Percentiles rank a stretch among this genome's conserved stretches.
Evolutionary conservation across 1,284 basidiomycete species (phyloP).

Genomic region (Puccinia coronata): DNA sequence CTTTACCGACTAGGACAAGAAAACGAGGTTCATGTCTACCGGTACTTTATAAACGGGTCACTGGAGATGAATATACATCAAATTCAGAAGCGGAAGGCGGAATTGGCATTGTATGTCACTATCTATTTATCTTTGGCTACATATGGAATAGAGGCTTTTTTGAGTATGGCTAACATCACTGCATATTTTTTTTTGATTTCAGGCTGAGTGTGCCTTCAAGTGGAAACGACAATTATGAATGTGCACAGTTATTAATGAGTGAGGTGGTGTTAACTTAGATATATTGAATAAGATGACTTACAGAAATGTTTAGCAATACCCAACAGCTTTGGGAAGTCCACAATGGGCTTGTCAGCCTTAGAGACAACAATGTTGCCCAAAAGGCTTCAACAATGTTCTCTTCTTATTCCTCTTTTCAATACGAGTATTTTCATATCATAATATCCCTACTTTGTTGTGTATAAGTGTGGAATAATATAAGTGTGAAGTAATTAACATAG

Average conservation of each 20-base stretch:
- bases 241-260: slow-evolving; percentile 21
- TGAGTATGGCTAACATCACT: background rate
- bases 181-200: background rate
- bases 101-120: slow-evolving; percentile 12
- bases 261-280: background rate
- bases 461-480: too few species aligned
- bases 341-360: too few species aligned
- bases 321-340: background rate
- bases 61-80: slow-evolving; percentile 34
- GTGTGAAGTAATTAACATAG: too few species aligned
- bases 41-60: background rate
- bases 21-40: slow-evolving; percentile 2
- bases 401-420: too few species aligned
- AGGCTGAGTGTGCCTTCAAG: background rate
- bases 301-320: background rate
- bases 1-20: slow-evolving; percentile 1
- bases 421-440: too few species aligned
- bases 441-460: too few species aligned
- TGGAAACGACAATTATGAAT: slow-evolving; percentile 22
- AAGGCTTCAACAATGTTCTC: too few species aligned
- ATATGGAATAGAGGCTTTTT: background rate
- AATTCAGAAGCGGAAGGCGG: slow-evolving; percentile 1
- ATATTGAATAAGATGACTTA: too few species aligned
- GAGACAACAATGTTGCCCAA: too few species aligned
- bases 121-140: too few species aligned